Conservation (phyloP, 768 basidiomycete genomes). For the Rhodotorula toruloides region DNA sequence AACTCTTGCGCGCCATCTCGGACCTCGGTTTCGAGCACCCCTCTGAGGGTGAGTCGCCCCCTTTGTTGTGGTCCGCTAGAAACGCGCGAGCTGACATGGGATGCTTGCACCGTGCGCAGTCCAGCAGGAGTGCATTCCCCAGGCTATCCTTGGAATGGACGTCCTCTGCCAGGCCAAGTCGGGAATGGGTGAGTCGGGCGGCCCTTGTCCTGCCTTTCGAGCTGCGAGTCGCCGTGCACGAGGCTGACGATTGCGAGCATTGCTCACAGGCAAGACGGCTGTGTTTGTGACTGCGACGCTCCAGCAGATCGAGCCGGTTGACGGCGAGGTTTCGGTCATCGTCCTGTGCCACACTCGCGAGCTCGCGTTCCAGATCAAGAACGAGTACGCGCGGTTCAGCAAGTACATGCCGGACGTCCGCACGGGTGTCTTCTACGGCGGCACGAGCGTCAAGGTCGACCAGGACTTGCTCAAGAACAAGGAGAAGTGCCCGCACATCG, state of each 20-base stretch:
- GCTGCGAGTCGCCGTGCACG: no score
- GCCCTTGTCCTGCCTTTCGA: no score
- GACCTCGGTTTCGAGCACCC: constrained; percentile 99
- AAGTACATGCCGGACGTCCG: constrained; percentile 99
- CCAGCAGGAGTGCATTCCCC: constrained; percentile 99
- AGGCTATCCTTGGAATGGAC: constrained; percentile 98
- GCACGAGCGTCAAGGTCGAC: constrained; percentile 89
- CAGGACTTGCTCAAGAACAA: constrained; percentile 90
- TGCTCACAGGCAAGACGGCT: constrained; percentile 82
- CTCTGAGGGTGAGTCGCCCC: constrained; percentile 71
- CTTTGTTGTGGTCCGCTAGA: not conserved
- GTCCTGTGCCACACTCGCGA: constrained; percentile 99
- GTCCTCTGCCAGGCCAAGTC: constrained; percentile 99
- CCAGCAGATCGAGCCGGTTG: constrained; percentile 95
- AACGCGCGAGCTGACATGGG: no score
- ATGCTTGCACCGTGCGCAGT: constrained; percentile 53
- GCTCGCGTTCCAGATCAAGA: constrained; percentile 99
- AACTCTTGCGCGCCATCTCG: constrained; percentile 91
- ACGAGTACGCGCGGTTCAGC: constrained; percentile 97
- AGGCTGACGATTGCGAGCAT: not conserved
- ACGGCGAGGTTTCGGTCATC: constrained; percentile 94
- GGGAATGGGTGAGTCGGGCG: constrained; percentile 54
- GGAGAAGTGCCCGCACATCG: constrained; percentile 94
- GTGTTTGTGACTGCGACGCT: constrained; percentile 97
- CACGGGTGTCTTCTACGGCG: constrained; percentile 95